A percentile compares a stretch with the other conserved stretches of the same genome.
phyloP scores from a whole-genome alignment of 2,329 filamentous ascomycete species.

The Exophiala alcalophila region DNA sequence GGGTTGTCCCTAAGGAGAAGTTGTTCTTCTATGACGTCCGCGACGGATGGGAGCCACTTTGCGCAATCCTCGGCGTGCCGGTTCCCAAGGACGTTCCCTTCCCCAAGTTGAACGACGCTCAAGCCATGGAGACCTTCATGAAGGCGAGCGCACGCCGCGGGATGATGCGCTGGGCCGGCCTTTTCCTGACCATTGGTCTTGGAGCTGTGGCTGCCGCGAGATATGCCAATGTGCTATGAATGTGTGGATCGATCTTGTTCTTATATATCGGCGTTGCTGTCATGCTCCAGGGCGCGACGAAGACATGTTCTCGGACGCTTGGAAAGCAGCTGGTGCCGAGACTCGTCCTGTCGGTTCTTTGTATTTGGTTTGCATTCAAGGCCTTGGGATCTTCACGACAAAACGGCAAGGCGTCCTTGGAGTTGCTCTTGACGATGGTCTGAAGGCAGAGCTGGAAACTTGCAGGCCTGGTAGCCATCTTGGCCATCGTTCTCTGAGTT shows the following conservation, averaged over 20 bases:
- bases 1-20: constrained; percentile 32
- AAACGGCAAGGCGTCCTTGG: too few relatives aligned
- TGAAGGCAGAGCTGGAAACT: too few relatives aligned
- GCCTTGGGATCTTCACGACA: too few relatives aligned
- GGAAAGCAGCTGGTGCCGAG: too few relatives aligned
- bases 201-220: constrained; percentile 16
- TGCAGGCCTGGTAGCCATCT: too few relatives aligned
- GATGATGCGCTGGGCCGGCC: constrained; percentile 33
- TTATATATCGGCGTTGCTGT: not conserved
- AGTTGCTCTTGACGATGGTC: too few relatives aligned
- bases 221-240: constrained; percentile 18
- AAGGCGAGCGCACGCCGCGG: constrained; percentile 32
- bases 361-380: too few relatives aligned
- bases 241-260: not conserved
- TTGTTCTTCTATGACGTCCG: constrained; percentile 39
- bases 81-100: constrained; percentile 31
- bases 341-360: too few relatives aligned
- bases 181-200: constrained; percentile 27
- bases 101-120: constrained; percentile 30
- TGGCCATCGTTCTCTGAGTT: too few relatives aligned
- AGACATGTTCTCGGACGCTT: not conserved
- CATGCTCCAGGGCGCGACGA: not conserved
- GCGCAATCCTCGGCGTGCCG: constrained; percentile 30
- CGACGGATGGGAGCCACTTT: constrained; percentile 32
- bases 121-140: constrained; percentile 29